These are phyloP conservation scores for Aeschynomene evenia DNA, from an alignment of 306 rosid species.

Conservation along the genomic window DNA sequence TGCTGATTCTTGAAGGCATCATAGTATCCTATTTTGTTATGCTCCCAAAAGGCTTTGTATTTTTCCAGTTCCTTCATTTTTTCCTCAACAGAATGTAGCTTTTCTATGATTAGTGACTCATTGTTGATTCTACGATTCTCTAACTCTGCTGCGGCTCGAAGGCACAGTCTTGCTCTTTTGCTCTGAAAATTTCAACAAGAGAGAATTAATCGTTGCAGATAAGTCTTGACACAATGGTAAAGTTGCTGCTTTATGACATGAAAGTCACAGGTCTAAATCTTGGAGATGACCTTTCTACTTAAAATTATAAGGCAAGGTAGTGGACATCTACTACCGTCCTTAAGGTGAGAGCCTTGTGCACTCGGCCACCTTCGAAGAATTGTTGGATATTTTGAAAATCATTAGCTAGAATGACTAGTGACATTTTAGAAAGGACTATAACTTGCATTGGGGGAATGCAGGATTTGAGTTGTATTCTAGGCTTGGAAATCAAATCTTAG, in stretches of 20 bases:
- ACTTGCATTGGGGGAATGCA: background rate
- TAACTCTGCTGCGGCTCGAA: conserved; percentile 56
- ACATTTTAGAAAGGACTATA: background rate
- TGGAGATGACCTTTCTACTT: too few relatives aligned
- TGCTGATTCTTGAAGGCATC: conserved; percentile 74
- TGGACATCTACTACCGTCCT: too few relatives aligned
- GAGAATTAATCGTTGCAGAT: too few relatives aligned
- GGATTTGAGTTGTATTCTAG: background rate
- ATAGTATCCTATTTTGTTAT: conserved; percentile 40
- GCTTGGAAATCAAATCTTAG: background rate
- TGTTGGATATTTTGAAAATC: background rate
- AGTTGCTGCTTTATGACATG: too few relatives aligned
- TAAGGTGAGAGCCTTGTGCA: too few relatives aligned
- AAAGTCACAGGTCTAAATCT: too few relatives aligned
- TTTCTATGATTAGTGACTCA: background rate
- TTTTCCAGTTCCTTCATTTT: conserved; percentile 23
- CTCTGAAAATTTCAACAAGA: conserved; percentile 43
- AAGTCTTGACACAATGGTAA: too few relatives aligned
- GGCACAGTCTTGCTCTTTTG: conserved; percentile 55
- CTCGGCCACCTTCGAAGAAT: background rate
- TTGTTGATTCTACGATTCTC: conserved; percentile 44
- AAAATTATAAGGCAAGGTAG: too few relatives aligned
- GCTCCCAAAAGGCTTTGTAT: conserved; percentile 30
- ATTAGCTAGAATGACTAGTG: background rate
- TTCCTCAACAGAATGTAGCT: background rate